Evolutionary conservation across 805 yeast genomes (phyloP).

Genomic region (Spathaspora gorwiae): DNA sequence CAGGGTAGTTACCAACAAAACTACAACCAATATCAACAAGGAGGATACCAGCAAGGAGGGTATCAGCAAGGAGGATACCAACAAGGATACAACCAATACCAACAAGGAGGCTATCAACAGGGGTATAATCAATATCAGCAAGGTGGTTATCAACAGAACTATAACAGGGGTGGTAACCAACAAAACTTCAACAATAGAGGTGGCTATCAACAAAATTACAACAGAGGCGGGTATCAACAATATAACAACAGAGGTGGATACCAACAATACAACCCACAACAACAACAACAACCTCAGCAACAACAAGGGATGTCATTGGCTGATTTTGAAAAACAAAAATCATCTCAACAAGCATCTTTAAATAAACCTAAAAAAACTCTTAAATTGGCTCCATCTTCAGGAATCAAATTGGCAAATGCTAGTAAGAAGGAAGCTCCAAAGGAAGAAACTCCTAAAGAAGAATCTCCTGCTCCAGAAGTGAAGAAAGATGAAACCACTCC

Average conservation of each 20-base stretch:
- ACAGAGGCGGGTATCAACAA: constrained; percentile 17
- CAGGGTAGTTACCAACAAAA: constrained; percentile 15
- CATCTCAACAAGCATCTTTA: constrained; percentile 35
- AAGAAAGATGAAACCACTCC: constrained; percentile 21
- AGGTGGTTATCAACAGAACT: constrained; percentile 20
- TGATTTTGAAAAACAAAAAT: constrained; percentile 71
- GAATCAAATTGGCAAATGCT: constrained; percentile 58
- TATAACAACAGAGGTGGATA: constrained; percentile 16
- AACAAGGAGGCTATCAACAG: constrained; percentile 21
- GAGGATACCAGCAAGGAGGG: constrained; percentile 7
- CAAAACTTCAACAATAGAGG: constrained; percentile 13
- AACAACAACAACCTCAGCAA: constrained; percentile 17
- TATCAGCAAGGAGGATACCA: constrained; percentile 21
- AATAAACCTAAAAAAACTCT: constrained; percentile 61
- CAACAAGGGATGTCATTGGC: constrained; percentile 61
- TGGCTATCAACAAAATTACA: constrained; percentile 23
- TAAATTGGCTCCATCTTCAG: constrained; percentile 61
- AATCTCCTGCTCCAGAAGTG: constrained; percentile 11
- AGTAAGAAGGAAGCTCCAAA: constrained; percentile 29
- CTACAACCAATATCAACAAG: constrained; percentile 10
- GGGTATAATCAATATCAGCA: constrained; percentile 6
- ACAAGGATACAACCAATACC: constrained; percentile 11
- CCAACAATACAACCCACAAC: constrained; percentile 15
- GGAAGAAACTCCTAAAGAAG: constrained; percentile 11
- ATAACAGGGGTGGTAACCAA: constrained; percentile 11